These are phyloP conservation scores for Phytophthora crassamura DNA, from an alignment of 352 stramenopile genomes.

Conservation along the genomic window DNA sequence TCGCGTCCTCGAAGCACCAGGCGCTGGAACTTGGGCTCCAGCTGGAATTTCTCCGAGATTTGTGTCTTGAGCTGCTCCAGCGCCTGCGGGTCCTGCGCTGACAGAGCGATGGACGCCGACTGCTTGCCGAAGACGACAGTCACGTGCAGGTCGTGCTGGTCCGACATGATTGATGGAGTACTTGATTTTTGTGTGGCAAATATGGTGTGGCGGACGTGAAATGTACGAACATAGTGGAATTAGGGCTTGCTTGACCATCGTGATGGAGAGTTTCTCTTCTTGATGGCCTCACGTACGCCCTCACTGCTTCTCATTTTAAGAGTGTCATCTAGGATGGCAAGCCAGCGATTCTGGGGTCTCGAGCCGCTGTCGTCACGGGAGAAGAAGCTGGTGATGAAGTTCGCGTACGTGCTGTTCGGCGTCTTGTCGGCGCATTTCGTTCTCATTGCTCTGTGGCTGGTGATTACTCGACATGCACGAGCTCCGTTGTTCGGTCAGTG, in stretches of 20 bases:
- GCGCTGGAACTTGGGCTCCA: slow-evolving; percentile 56
- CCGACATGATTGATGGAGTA: slow-evolving; percentile 11
- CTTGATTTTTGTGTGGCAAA: background rate
- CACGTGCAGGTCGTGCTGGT: slow-evolving; percentile 35
- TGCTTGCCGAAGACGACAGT: slow-evolving; percentile 61
- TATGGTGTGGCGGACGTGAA: no score
- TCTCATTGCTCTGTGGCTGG: slow-evolving; percentile 19
- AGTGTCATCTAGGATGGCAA: background rate
- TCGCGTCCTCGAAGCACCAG: slow-evolving; percentile 61
- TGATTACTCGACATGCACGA: slow-evolving; percentile 8
- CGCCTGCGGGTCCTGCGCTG: slow-evolving; percentile 27
- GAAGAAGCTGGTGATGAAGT: slow-evolving; percentile 1
- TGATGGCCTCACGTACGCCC: no score
- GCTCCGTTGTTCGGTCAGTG: slow-evolving; percentile 20
- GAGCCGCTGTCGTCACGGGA: slow-evolving; percentile 1
- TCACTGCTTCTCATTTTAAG: background rate
- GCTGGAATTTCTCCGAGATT: slow-evolving; percentile 40
- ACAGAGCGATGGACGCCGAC: slow-evolving; percentile 35
- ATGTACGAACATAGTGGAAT: no score
- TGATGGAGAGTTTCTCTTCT: no score
- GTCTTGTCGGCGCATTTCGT: slow-evolving; percentile 26
- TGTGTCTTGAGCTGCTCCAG: slow-evolving; percentile 40
- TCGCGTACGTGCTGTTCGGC: slow-evolving; percentile 9
- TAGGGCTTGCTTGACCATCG: no score
- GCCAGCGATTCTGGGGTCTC: background rate